These are phyloP conservation scores for Neurospora intermedia DNA, from an alignment of 495 filamentous ascomycete genomes.

Conservation along the genomic window DNA sequence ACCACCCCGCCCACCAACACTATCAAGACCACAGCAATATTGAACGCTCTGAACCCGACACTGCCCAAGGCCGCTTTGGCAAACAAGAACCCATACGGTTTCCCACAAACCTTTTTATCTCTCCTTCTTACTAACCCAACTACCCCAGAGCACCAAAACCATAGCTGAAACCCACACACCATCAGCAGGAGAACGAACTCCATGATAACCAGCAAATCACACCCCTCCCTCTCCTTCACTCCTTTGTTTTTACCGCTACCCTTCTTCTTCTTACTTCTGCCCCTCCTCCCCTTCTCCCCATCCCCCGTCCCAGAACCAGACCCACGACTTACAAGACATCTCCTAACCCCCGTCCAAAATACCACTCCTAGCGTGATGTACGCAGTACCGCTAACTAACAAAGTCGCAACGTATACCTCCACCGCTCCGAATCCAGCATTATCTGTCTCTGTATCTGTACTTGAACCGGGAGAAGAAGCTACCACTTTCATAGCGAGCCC, in stretches of 20 bases:
- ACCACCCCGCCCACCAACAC: conserved; percentile 7
- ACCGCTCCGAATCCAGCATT: not conserved
- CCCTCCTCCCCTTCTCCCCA: too few species aligned
- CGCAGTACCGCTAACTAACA: conserved; percentile 12
- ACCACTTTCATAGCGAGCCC: conserved; percentile 2
- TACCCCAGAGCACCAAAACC: conserved; percentile 27
- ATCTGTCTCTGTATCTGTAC: not conserved
- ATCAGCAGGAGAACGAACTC: conserved; percentile 16
- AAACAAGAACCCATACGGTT: conserved; percentile 18
- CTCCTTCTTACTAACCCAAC: not conserved
- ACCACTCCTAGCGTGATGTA: not conserved
- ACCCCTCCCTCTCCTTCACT: not conserved
- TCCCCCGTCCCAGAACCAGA: too few species aligned
- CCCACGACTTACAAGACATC: too few species aligned
- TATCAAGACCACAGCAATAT: conserved; percentile 14
- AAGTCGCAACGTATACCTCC: conserved; percentile 26
- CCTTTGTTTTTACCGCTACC: not conserved
- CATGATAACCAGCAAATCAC: not conserved
- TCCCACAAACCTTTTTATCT: not conserved
- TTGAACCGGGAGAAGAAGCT: not conserved
- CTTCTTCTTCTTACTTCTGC: too few species aligned
- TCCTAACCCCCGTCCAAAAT: not conserved
- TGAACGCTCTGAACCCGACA: conserved; percentile 14
- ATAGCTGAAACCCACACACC: conserved; percentile 24
- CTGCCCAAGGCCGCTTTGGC: conserved; percentile 9